Conservation (phyloP, 2,329 filamentous ascomycete genomes). For the Ascocoryne sarcoides region DNA sequence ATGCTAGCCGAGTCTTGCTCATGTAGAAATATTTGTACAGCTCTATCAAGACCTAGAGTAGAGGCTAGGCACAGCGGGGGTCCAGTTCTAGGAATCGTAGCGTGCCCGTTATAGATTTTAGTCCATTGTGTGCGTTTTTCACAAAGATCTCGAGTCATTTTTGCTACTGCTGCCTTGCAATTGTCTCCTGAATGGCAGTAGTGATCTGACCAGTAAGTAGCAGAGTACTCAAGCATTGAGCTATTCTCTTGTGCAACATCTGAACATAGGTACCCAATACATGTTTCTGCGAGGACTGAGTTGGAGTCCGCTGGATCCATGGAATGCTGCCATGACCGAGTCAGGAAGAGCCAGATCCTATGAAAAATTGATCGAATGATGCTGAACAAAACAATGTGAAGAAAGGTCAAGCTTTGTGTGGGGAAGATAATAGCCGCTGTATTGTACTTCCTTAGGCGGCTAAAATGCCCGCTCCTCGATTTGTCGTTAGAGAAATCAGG, state of each 20-base stretch:
- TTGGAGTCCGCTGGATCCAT: slow-evolving; percentile 4
- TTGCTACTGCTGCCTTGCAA: neutral
- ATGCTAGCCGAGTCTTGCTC: too few relatives aligned
- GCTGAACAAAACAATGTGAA: too few relatives aligned
- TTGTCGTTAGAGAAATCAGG: too few relatives aligned
- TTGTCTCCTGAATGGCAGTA: neutral
- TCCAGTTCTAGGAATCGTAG: neutral
- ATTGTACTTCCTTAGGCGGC: too few relatives aligned
- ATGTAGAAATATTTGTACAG: neutral
- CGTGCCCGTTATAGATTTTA: neutral
- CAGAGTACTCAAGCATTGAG: neutral
- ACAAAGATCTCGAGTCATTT: neutral
- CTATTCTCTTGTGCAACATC: slow-evolving; percentile 19
- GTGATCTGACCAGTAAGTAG: neutral
- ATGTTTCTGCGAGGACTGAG: slow-evolving; percentile 7
- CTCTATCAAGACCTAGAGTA: neutral
- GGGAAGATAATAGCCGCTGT: too few relatives aligned
- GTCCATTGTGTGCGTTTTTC: neutral
- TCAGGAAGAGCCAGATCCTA: neutral
- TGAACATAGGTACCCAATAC: slow-evolving; percentile 28
- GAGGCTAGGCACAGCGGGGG: neutral
- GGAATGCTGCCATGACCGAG: slow-evolving; percentile 2
- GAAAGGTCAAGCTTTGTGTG: too few relatives aligned
- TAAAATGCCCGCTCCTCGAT: too few relatives aligned
- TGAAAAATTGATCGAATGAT: too few relatives aligned